Conservation (phyloP, 768 basidiomycete species). For the Harrya chromipes region DNA sequence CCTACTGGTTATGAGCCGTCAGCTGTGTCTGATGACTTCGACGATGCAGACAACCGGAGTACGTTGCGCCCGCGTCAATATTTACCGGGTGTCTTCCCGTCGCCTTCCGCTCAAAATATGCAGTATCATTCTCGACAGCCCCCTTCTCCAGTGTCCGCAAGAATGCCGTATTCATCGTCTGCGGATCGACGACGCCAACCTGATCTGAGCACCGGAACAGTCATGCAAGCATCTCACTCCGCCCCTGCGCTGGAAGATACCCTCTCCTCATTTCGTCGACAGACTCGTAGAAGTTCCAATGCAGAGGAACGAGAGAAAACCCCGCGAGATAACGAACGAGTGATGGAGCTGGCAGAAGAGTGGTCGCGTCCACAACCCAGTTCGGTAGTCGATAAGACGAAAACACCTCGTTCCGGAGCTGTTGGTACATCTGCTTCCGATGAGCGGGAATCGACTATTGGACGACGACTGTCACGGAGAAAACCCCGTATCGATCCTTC, state of each 20-base stretch:
- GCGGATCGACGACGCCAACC: conserved; percentile 26
- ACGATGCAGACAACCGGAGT: conserved; percentile 52
- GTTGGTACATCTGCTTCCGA: conserved; percentile 20
- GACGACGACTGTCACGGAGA: conserved; percentile 17
- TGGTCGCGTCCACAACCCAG: conserved; percentile 14
- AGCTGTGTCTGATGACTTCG: conserved; percentile 50
- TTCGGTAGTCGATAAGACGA: conserved; percentile 17
- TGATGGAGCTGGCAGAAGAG: conserved; percentile 19
- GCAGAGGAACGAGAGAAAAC: conserved; percentile 25
- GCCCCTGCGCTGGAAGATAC: conserved; percentile 33
- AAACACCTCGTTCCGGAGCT: conserved; percentile 13
- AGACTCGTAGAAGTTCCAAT: conserved; percentile 26
- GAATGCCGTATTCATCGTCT: conserved; percentile 21
- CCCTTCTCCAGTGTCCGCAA: conserved; percentile 33
- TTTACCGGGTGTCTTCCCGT: conserved; percentile 26
- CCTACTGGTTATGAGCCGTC: conserved; percentile 70
- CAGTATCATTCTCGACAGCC: conserved; percentile 41
- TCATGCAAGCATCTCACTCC: conserved; percentile 27
- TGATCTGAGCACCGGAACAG: conserved; percentile 17
- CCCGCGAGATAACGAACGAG: conserved; percentile 24
- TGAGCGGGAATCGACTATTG: conserved; percentile 18
- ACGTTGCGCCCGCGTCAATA: conserved; percentile 41
- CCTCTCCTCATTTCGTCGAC: conserved; percentile 23
- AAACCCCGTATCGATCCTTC: conserved; percentile 18
- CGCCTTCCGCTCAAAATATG: conserved; percentile 37